Percentiles rank a stretch among this genome's conserved stretches.
Evolutionary conservation across 2,329 filamentous ascomycete species (phyloP).

Genomic region (Neoascochyta sp.): DNA sequence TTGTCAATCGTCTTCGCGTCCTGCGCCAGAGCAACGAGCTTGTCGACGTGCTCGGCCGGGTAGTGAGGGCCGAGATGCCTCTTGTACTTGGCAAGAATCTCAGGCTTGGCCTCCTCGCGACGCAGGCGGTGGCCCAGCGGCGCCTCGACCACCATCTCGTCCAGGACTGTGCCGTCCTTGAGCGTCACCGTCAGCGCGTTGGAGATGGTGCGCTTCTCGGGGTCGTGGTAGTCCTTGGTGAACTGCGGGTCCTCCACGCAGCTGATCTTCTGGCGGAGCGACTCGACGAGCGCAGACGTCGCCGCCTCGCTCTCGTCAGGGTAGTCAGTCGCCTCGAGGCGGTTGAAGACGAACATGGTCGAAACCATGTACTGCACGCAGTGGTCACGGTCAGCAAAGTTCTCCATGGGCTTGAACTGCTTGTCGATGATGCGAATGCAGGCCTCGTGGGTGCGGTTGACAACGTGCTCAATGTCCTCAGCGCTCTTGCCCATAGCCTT

Average conservation of each 20-base stretch:
- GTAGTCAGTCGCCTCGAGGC: constrained; percentile 91
- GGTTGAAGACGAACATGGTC: constrained; percentile 93
- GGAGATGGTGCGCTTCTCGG: constrained; percentile 88
- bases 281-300: constrained; percentile 83
- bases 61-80: constrained; percentile 85
- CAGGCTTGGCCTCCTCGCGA: constrained; percentile 94
- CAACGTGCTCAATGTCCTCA: constrained; percentile 83
- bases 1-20: constrained; percentile 71
- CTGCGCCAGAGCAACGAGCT: constrained; percentile 76
- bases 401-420: constrained; percentile 99
- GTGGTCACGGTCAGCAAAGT: constrained; percentile 98
- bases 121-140: constrained; percentile 88
- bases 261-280: constrained; percentile 85
- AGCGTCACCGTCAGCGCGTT: constrained; percentile 94
- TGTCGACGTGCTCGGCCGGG: constrained; percentile 69
- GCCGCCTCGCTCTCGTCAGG: constrained; percentile 88
- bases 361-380: constrained; percentile 98
- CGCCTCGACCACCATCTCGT: constrained; percentile 89
- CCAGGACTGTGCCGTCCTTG: constrained; percentile 86
- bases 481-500: constrained; percentile 83
- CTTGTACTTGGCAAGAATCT: constrained; percentile 94
- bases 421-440: constrained; percentile 99
- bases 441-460: constrained; percentile 95
- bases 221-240: constrained; percentile 94
- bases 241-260: constrained; percentile 96